Evolutionary conservation across 1,284 basidiomycete species (phyloP), one percentile per base, ranked within the genome.

Genomic region (Ganoderma meredithae): DNA sequence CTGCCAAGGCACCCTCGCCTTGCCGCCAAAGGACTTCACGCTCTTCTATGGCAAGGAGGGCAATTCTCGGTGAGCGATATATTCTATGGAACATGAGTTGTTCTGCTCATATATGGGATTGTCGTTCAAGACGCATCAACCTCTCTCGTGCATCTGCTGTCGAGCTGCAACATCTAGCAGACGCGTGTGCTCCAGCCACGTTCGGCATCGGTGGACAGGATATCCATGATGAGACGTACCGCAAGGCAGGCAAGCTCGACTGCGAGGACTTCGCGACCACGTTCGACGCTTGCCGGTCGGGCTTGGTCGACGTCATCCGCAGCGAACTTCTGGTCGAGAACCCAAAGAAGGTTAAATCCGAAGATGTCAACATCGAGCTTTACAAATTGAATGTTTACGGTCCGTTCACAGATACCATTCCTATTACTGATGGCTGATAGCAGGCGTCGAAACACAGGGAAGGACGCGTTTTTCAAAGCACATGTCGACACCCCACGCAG

Each of bases 191-290:
- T 22, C 66, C 69, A 9, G 75, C 74, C 7, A 73, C 73, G 8
- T 76, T 76, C 55, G 75, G 76, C 0, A 33, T 69, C 6, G 53
- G 69, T 40, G 55, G 69, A 2, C 7, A 73, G 52, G 71, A 75
- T 60, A 70, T 76, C 6, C 65, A 63, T 33, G 76, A 76, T 56
- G 74, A 76, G 67, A 65, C 71, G 9, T 75, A 76, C 39, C 72
- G 76, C 44, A 76, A 74, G 60, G 73, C 73, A 1, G 71, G 74
- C 2, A 76, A 77, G 71, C 69, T 77, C 31, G 76, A 80, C 53
- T 13, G 19, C 3, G 25, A 47, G 2, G 56, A 72, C 22, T 77
- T 80, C 64, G 15, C 76, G 6, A 71, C 79, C 0, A 75, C 71
- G 0, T 75, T 84, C 31, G 72, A 79, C 55, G 67, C 79, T 3